phyloP scores from a whole-genome alignment of 306 rosid species.

The Albizia julibrissin region DNA sequence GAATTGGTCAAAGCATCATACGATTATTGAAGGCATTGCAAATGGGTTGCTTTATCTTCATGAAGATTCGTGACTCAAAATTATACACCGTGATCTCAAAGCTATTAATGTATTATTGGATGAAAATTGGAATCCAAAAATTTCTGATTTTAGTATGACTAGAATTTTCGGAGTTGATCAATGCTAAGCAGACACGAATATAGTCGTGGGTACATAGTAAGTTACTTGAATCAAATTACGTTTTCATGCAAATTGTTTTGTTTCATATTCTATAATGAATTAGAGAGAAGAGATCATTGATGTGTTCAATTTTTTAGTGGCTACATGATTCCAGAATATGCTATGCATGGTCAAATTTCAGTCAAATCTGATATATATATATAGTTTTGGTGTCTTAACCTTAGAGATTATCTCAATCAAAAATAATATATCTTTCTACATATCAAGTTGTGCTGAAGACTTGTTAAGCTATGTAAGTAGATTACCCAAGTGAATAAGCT shows the following conservation, averaged over 20 bases:
- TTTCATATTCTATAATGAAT: not conserved
- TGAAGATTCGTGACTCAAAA: not conserved
- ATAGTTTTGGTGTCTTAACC: not conserved
- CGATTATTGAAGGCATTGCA: not conserved
- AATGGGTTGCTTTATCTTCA: not conserved
- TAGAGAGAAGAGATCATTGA: not conserved
- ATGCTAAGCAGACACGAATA: not conserved
- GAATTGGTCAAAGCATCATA: not conserved
- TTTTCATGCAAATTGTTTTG: not conserved
- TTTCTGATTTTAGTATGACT: not conserved
- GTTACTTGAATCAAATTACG: not conserved
- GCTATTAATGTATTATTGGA: not conserved
- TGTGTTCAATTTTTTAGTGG: not conserved
- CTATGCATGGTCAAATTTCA: not conserved
- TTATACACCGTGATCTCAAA: not conserved
- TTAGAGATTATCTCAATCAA: not conserved
- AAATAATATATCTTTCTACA: not conserved
- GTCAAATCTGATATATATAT: not conserved
- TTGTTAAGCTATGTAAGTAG: not conserved
- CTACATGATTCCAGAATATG: not conserved
- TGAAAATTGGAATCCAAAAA: not conserved
- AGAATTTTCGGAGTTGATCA: not conserved
- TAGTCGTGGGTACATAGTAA: not conserved
- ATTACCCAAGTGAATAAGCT: not conserved
- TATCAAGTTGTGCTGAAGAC: not conserved